Percentiles rank a stretch among this genome's conserved stretches.
Evolutionary conservation across 345 rosid species (phyloP).

Genomic region (Eucalyptus marginata): DNA sequence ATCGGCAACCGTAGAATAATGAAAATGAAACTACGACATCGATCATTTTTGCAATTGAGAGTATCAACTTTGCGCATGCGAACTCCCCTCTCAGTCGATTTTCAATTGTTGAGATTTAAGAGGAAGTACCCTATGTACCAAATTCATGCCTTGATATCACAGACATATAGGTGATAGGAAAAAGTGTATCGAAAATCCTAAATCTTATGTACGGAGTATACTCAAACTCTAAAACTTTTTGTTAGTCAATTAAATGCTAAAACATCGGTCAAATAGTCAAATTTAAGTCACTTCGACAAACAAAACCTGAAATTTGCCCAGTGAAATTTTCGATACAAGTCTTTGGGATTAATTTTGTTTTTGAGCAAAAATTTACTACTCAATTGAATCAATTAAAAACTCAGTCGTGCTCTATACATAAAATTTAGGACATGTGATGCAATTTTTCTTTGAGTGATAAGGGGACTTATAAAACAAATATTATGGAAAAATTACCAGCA

Average conservation of each 20-base stretch:
- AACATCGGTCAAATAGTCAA: background rate
- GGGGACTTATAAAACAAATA: background rate
- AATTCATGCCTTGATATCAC: background rate
- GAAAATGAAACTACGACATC: background rate
- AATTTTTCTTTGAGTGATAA: background rate
- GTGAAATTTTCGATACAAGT: background rate
- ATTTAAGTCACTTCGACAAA: background rate
- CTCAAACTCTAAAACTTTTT: accelerated
- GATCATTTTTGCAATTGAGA: background rate
- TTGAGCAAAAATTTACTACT: background rate
- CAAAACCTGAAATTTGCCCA: background rate
- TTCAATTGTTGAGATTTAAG: background rate
- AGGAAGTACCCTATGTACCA: background rate
- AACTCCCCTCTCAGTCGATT: background rate
- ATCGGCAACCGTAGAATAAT: background rate
- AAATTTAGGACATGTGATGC: background rate
- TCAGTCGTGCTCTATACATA: background rate
- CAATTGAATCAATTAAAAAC: background rate
- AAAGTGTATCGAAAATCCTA: background rate
- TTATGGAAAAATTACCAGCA: background rate
- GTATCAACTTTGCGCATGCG: background rate
- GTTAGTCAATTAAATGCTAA: accelerated
- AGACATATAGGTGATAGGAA: accelerated
- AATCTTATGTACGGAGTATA: background rate
- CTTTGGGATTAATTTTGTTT: background rate